Base-by-base conservation (phyloP, 169 alveolate species). In the Plasmodium coatneyi region DNA sequence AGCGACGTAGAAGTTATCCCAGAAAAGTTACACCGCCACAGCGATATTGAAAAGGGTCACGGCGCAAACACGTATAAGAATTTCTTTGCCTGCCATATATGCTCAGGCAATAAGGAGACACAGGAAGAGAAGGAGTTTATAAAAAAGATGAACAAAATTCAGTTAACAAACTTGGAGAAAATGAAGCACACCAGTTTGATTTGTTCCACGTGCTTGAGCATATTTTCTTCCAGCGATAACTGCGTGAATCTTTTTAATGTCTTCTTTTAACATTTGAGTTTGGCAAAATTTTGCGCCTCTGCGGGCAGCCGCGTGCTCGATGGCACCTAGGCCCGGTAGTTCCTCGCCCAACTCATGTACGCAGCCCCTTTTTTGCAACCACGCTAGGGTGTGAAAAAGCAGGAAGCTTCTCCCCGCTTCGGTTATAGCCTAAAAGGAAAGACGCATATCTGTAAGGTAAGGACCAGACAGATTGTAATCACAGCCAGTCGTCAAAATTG, bases 401-500 rank as follows among this genome's bases (percentile, higher is more conserved):
- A 66, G 41, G 36, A 66, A 66, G 36, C 30, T 66, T 66, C n/a
- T 66, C 14, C 36, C 28, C n/a, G 5, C n/a, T 19, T 66, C n/a
- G 1, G 19, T 66, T 5, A 16, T 6, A 32, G 34, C 52, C 34
- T 83, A 43, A 54, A 71, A 36, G 52, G 25, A 6, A 71, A 39
- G 28, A 43, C n/a, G 76, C 52, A 41, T 14, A 83, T 34, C 30
- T 6, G 78, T 14, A 6, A 5, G 39, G 71, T 22, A 60, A 34
- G 5, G 3, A 25, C 28, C 71, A 56, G 14, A 60, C 28, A 9
- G 16, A 1, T 14, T 9, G 43, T 34, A 83, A 34, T 71, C 74
- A 84, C 71, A 84, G n/a, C 93, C 93, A 84, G 36, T 84, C 93
- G 54, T 84, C 93, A 39, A 84, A 72, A 84, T 84, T 84, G 39